Conservation (phyloP, 2,329 filamentous ascomycete genomes). For the Piedraia hortae region DNA sequence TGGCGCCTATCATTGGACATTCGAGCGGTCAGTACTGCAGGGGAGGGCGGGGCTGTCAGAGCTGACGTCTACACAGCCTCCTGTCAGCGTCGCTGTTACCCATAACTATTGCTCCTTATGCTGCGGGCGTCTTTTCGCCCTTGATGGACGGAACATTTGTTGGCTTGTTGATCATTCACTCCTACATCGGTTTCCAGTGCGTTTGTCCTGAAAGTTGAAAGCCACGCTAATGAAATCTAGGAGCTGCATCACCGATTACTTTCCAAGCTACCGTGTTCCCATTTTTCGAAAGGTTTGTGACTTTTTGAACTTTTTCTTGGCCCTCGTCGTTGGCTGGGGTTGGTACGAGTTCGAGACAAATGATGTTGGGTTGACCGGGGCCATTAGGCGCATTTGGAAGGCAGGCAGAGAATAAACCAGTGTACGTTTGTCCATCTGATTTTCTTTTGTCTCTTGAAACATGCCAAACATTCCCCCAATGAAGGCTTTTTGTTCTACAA, state of each 20-base stretch:
- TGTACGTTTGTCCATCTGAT: no score
- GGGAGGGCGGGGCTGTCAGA: neutral
- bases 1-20: constrained; percentile 96
- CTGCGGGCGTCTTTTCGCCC: constrained; percentile 72
- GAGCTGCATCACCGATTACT: constrained; percentile 66
- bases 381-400: constrained; percentile 67
- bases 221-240: constrained; percentile 12
- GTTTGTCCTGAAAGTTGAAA: constrained; percentile 6
- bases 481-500: no score
- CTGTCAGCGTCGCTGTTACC: constrained; percentile 62
- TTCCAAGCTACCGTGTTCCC: constrained; percentile 45
- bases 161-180: constrained; percentile 63
- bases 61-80: constrained; percentile 22
- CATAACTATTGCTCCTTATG: constrained; percentile 72
- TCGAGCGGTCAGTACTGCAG: constrained; percentile 34
- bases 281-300: constrained; percentile 35
- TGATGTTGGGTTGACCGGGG: constrained; percentile 80
- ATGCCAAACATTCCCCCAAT: no score
- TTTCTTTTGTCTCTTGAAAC: no score
- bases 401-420: constrained; percentile 18
- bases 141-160: constrained; percentile 65
- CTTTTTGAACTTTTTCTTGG: constrained; percentile 57
- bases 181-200: constrained; percentile 79
- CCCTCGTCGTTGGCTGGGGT: constrained; percentile 57
- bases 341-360: constrained; percentile 99